Base-by-base conservation (phyloP, 371 early-diverging fungal species). In the Apophysomyces variabilis region DNA sequence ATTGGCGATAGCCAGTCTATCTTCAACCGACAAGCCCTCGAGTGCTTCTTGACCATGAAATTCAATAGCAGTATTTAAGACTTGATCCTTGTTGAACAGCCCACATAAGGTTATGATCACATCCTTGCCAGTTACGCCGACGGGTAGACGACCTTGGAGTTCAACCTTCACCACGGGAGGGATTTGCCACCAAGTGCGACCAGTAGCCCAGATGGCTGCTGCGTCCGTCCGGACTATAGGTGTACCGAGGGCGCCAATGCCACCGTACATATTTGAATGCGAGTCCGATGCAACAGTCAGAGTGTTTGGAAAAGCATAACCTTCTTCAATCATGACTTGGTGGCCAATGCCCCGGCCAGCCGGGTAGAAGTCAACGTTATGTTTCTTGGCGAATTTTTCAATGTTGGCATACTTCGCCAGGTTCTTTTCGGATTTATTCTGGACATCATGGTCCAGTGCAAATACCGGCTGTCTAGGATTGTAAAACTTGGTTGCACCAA, bases 181-280 rank as follows among this genome's bases (percentile, higher is more conserved):
- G 12, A 96, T 90, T 73, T 96, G 97, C 97, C 97, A 96, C 98
- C 98, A 98, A 0, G 97, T 98, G 60, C 87, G 88, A 4, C 97
- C 95, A 0, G 98, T 96, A 4, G 96, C 96, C 98, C 98, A 98
- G 62, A 98, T 93, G 1, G 96, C 95, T 1, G 97, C 97, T 0
- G 98, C 98, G 69, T 98, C 98, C 3, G 97, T 96, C 38, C 98
- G 89, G 35, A 98, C 98, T 59, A 98, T 89, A 13, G 98, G 98
- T 16, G 98, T 96, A 21, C 98, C 98, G 21, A 98, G 80, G 26
- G 91, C 88, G 46, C 96, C 96, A 61, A 94, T 86, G 66, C 97
- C 98, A 57, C 98, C 98, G 77, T 98, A 98, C 95, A 96, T 97
- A 80, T 98, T 98, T 14, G 98, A 96, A 72, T 98, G 98, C 4